Evolutionary conservation across 1,139 yeast species (phyloP).

Genomic region (Meyerozyma elateridarum): DNA sequence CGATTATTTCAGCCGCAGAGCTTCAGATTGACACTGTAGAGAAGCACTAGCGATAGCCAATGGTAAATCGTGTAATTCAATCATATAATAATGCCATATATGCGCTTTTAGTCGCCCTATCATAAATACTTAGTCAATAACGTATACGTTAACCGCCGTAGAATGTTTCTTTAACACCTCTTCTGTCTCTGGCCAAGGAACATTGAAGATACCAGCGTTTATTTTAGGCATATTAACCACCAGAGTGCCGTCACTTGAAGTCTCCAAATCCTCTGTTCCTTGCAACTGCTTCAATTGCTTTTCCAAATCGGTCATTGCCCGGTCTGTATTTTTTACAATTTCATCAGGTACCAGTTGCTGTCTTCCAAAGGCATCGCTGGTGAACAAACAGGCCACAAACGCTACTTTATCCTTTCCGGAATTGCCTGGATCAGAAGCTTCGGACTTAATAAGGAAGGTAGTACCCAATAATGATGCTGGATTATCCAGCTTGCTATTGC

Average conservation of each 20-base stretch:
- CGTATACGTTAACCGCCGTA: conserved; percentile 37
- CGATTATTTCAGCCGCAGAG: too few relatives aligned
- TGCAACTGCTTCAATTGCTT: conserved; percentile 25
- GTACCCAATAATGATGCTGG: conserved; percentile 47
- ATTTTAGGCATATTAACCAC: conserved; percentile 66
- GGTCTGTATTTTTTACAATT: conserved; percentile 46
- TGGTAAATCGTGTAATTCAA: too few relatives aligned
- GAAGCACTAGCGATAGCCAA: too few relatives aligned
- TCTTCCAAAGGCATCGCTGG: conserved; percentile 46
- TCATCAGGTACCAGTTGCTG: conserved; percentile 22
- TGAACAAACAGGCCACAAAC: conserved; percentile 62
- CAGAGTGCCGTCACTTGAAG: conserved; percentile 11
- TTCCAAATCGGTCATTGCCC: conserved; percentile 44
- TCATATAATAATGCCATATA: too few relatives aligned
- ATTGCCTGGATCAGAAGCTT: conserved; percentile 24
- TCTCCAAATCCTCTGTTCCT: conserved; percentile 9
- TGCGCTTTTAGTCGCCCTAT: too few relatives aligned
- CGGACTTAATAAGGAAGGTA: conserved; percentile 41
- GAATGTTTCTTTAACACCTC: conserved; percentile 29
- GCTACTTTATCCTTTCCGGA: conserved; percentile 20
- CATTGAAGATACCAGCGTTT: conserved; percentile 74
- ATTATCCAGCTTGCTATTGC: conserved; percentile 26
- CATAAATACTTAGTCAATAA: conserved; percentile 12
- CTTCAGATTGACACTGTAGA: too few relatives aligned
- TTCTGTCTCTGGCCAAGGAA: conserved; percentile 74